Evolutionary conservation across 1,139 yeast species (phyloP).

Genomic region (Debaryomyces udenii): DNA sequence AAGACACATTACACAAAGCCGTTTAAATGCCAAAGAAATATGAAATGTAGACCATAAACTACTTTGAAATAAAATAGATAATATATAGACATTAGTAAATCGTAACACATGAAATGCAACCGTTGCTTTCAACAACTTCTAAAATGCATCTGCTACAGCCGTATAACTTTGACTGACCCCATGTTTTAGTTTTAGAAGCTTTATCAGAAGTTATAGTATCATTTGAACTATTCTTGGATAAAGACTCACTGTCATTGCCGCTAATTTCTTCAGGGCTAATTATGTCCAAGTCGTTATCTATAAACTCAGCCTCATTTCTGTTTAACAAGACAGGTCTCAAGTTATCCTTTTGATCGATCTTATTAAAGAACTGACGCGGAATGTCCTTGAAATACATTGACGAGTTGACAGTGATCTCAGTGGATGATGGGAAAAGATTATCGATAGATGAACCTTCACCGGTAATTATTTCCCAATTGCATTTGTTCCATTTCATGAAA

Average conservation of each 20-base stretch:
- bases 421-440: constrained; percentile 15
- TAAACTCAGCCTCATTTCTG: constrained; percentile 52
- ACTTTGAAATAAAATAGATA: too few species aligned
- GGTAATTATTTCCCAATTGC: constrained; percentile 39
- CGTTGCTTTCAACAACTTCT: constrained; percentile 53
- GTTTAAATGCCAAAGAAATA: too few species aligned
- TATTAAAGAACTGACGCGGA: constrained; percentile 24
- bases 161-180: constrained; percentile 59
- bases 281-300: constrained; percentile 42
- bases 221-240: constrained; percentile 11
- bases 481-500: constrained; percentile 54
- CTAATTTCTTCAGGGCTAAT: constrained; percentile 25
- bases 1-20: too few species aligned
- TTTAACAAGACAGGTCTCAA: constrained; percentile 50
- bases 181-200: constrained; percentile 28
- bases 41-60: too few species aligned
- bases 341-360: constrained; percentile 13
- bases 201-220: constrained; percentile 15
- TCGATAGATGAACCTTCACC: constrained; percentile 11
- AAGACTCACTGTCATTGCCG: constrained; percentile 2
- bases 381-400: constrained; percentile 39
- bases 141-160: constrained; percentile 51
- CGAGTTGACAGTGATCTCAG: constrained; percentile 24
- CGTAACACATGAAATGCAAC: constrained; percentile 34
- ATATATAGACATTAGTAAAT: constrained; percentile 12